Base-by-base conservation (phyloP, 495 filamentous ascomycete species). In the Aspergillus asperescens region DNA sequence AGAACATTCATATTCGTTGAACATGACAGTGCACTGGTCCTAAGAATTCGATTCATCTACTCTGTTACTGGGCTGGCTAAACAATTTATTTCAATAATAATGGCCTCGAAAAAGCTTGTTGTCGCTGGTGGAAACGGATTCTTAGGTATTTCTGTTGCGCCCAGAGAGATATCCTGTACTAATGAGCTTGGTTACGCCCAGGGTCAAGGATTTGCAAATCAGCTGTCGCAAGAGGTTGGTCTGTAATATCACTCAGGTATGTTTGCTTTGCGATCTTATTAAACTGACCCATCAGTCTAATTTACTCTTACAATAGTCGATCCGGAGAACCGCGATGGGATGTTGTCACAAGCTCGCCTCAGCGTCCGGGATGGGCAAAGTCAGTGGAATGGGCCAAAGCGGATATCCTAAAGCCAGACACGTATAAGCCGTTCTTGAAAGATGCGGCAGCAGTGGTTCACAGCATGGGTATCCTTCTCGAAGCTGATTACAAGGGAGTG, bases 111-210 rank as follows among this genome's bases (percentile, higher is more conserved):
- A 72, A 81, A 79, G 62, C 70, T 98, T 12, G 82, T 97, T 32
- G 90, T 98, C 42, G 92, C 87, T 43, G 93, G 93, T 47, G 93
- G 93, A 47, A 96, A 84, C 62, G 93, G 93, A n/a, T 98, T 98
- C 65, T 69, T 98, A 35, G 85, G 85, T 47, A 44, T 23, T 35
- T 24, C 9, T 15, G 37, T 35, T 20, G 34, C 38, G 12, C 20
- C 15, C 24, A 19, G 9, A 4, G 16, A 23, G 29, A 24, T 28
- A 48, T 1, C 4, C 3, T 15, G 19, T 47, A 15, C 51, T 55
- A 18, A 55, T 42, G 12, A 20, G 23, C 24, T 42, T n/a, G 39
- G 34, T 34, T 19, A 15, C 24, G 35, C 45, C 24, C 48, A 77
- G 90, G 90, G 12, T 90, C 87, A 22, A 77, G 90, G 46, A 95